Percentiles rank a stretch among this genome's conserved stretches.
These are phyloP conservation scores for Eucalyptus leucophloia DNA, from an alignment of 345 rosid species.

Conservation along the genomic window DNA sequence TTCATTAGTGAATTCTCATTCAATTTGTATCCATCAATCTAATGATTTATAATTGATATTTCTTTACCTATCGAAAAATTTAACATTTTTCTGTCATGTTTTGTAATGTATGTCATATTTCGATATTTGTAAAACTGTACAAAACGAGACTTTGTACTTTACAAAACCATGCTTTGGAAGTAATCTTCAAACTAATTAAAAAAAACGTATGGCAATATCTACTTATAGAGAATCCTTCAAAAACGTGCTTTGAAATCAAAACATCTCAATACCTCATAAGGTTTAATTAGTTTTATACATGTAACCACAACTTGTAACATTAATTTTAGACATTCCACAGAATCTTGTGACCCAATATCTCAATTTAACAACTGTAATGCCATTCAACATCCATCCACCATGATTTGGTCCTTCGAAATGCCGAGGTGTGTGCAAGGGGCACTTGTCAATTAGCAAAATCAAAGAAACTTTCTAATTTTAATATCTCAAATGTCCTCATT, in stretches of 20 bases:
- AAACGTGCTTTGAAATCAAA: neutral
- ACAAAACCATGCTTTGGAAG: neutral
- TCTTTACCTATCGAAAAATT: accelerated
- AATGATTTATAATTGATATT: neutral
- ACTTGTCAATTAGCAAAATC: neutral
- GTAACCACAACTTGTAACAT: neutral
- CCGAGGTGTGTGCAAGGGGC: accelerated
- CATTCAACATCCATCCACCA: neutral
- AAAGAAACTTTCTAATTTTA: neutral
- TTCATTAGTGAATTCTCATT: neutral
- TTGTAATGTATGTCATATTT: neutral
- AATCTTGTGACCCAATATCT: accelerated
- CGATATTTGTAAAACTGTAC: accelerated
- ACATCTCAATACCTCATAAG: neutral
- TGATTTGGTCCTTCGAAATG: neutral
- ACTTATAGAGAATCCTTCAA: neutral
- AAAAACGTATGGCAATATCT: neutral
- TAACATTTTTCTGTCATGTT: accelerated
- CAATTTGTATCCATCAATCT: neutral
- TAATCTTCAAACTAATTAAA: neutral
- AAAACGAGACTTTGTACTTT: neutral
- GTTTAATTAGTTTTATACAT: neutral
- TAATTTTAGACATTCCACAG: neutral
- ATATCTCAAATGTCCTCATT: accelerated
- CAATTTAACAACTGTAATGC: neutral